Percentiles rank a stretch among this genome's conserved stretches.
Conservation (phyloP, 495 filamentous ascomycete species). For the Xylaria palmicola region DNA sequence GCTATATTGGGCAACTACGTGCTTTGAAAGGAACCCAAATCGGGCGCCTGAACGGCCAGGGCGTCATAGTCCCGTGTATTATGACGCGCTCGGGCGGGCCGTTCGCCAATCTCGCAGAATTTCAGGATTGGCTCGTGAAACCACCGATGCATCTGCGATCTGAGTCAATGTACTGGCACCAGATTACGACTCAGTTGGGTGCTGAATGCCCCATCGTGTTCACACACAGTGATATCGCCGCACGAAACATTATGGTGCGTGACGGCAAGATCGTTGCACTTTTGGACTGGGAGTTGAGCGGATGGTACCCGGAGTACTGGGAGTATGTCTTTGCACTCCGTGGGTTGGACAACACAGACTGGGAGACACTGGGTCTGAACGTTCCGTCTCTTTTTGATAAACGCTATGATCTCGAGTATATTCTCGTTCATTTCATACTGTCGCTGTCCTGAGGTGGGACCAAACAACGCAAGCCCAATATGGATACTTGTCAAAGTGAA, state of each 20-base stretch:
- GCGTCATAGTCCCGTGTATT: constrained; percentile 12
- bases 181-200: constrained; percentile 12
- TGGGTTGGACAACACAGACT: constrained; percentile 11
- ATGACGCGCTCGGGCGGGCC: constrained; percentile 15
- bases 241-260: constrained; percentile 38
- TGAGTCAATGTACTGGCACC: constrained; percentile 15
- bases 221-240: constrained; percentile 29
- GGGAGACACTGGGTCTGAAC: constrained; percentile 11
- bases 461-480: background rate
- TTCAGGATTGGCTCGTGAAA: constrained; percentile 13
- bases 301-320: constrained; percentile 49
- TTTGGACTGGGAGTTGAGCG: constrained; percentile 43
- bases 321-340: constrained; percentile 32
- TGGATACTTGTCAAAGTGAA: no score
- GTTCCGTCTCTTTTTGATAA: constrained; percentile 10
- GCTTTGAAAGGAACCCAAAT: constrained; percentile 7
- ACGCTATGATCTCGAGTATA: constrained; percentile 16
- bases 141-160: constrained; percentile 2
- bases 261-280: constrained; percentile 35
- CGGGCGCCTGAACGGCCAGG: constrained; percentile 14
- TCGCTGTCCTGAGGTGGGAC: constrained; percentile 4
- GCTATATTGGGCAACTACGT: constrained; percentile 14
- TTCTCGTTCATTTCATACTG: constrained; percentile 10
- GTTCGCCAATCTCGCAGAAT: constrained; percentile 1
- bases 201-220: constrained; percentile 20